Evolutionary conservation across 1,139 yeast species (phyloP), one percentile per base, ranked within the genome.

Genomic region (Torulaspora globosa): DNA sequence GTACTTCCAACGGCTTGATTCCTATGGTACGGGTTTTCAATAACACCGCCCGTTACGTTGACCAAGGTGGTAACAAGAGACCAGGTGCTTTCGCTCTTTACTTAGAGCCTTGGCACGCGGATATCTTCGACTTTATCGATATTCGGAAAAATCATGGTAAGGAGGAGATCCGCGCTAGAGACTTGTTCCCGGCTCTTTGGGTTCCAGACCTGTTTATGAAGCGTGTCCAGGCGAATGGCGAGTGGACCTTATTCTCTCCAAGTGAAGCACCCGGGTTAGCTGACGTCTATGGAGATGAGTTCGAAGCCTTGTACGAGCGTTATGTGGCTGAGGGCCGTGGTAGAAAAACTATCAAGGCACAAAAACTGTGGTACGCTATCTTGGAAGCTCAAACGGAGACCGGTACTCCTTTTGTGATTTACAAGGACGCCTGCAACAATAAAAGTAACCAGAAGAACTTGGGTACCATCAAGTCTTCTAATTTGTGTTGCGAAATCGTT

Each of bases 1-100:
- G 96, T 59, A 82, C 90, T 29, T 85, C 95, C 23, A 87, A 83
- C 59, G 96, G 96, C 53, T 75, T 87, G 53, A 82, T 87, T 50
- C 96, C 96, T 40, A 87, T 87, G 96, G 76, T 87, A 47, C 79
- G 95, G 60, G 96, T 87, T 23, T 87, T 79, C 73, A 87, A 87
- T 74, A 86, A 86, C 70, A 86, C 96, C 47, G 96, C 96, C 27
- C 78, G 96, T 64, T 87, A 87, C 59, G 96, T 87, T 41, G 96
- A 87, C 61, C 96, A 87, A 72, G 96, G 96, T 65, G 96, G 96
- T 58, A 87, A 87, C 73, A 88, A 88, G 69, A 79, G 96, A 64
- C 96, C 96, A 2, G 96, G 96, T 62, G 96, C 96, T 11, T 84
- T 87, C 67, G 95, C 96, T 35, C 70, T 87, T 47, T 87, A 87